Base-by-base conservation (phyloP, 257 asterid genomes). In the Cynanchum wilfordii region DNA sequence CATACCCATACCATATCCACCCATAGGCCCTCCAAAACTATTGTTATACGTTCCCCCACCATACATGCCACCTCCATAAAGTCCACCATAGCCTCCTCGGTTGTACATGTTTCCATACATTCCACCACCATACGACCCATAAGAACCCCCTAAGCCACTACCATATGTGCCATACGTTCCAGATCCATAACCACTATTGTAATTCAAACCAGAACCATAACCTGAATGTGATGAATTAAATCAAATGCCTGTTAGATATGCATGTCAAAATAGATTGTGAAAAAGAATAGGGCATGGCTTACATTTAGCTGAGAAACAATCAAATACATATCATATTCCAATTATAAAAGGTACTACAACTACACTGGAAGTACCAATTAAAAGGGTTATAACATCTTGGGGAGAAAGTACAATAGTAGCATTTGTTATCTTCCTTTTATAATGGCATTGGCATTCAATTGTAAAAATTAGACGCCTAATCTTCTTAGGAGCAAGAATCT, bases 71-170 rank as follows among this genome's bases (percentile, higher is more conserved):
- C 93, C 92, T 62, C 95, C 97, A 79, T 82, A 81, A 54, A 87
- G 86, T 47, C 96, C 96, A 68, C 96, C 89, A 36, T 63, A 63
- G 25, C 73, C 73, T 54, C 87, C 88, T 75, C 98, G 93, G 81
- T 96, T 87, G 62, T 90, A 87, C 97, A 92, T 90, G 81, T 69
- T 86, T 75, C 98, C 98, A 76, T 95, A 95, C 82, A 94, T 45
- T 20, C 97, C 97, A 64, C 97, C 85, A 11, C 96, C 96, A 63
- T 63, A 63, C 7, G 67, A 62, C 64, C 62, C 62, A 29, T 81
- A 84, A 7, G 87, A 80, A 58, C 89, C 84, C 73, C 96, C 95
- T 50, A 74, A 51, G 62, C 95, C 91, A 29, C 95, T 90, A 29
- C 96, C 96, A 69, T 83, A 83, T 13, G 90, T 77, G 22, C 82